phyloP scores from a whole-genome alignment of 176 grass and related monocot species.

The Poa pratensis region DNA sequence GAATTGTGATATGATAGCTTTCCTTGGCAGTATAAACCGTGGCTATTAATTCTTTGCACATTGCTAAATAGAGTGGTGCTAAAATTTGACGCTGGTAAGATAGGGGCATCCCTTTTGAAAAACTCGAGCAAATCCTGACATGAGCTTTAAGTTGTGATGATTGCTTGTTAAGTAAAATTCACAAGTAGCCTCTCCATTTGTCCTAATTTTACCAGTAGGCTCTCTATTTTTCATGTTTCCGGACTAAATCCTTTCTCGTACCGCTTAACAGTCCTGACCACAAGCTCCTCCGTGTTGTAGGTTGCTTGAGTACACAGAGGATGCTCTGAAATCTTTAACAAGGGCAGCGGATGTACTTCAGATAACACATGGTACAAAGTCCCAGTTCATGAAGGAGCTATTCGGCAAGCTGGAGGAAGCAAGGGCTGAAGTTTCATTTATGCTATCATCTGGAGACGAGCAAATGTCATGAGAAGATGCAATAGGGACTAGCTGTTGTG shows the following conservation, averaged over 20 bases:
- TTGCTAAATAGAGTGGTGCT: not conserved
- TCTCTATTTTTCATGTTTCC: not conserved
- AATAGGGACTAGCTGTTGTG: not conserved
- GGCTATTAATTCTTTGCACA: slow-evolving; percentile 6
- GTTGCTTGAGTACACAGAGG: slow-evolving; percentile 73
- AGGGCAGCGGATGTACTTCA: slow-evolving; percentile 77
- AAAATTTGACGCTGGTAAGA: slow-evolving; percentile 7
- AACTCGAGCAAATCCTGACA: not conserved
- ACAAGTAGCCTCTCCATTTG: not conserved
- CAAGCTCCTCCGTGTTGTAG: slow-evolving; percentile 37
- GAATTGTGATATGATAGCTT: not conserved
- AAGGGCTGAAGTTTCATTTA: slow-evolving; percentile 75
- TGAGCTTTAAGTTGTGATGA: not conserved
- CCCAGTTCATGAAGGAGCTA: slow-evolving; percentile 84
- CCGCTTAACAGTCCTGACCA: slow-evolving; percentile 12
- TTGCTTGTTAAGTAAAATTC: slow-evolving; percentile 14
- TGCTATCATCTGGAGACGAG: slow-evolving; percentile 41
- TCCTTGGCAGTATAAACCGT: slow-evolving; percentile 19
- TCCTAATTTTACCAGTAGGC: not conserved
- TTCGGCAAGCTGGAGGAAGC: slow-evolving; percentile 74
- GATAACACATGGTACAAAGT: slow-evolving; percentile 80
- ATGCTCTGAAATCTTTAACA: slow-evolving; percentile 72
- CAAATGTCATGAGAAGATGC: slow-evolving; percentile 31
- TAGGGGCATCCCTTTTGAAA: slow-evolving; percentile 1
- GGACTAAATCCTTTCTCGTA: not conserved